Evolutionary conservation across 345 rosid species (phyloP).

Genomic region (Dimocarpus longan): DNA sequence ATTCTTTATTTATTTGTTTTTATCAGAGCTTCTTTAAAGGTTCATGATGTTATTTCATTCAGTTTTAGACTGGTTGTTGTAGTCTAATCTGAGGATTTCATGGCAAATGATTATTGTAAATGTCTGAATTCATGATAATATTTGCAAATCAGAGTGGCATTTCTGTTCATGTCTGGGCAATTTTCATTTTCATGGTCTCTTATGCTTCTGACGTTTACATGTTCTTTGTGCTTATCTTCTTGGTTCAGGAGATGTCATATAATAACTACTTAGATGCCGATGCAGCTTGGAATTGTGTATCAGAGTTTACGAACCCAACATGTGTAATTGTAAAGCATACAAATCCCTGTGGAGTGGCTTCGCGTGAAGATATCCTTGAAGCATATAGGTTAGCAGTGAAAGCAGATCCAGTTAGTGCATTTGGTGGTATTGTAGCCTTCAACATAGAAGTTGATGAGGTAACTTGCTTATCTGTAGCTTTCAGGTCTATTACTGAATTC

Average conservation of each 20-base stretch:
- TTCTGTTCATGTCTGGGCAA: not conserved
- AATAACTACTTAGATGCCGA: constrained; percentile 87
- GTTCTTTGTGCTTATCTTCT: constrained; percentile 17
- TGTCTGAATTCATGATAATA: not conserved
- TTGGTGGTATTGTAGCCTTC: constrained; percentile 95
- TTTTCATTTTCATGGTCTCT: not conserved
- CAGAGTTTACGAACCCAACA: constrained; percentile 77
- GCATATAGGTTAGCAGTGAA: constrained; percentile 86
- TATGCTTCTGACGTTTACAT: not conserved
- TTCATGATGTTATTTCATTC: not conserved
- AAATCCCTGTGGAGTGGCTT: constrained; percentile 96
- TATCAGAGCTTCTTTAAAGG: not conserved
- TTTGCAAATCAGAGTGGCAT: not conserved
- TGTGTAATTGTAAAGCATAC: constrained; percentile 92
- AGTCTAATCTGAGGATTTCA: not conserved
- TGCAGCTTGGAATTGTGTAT: constrained; percentile 96
- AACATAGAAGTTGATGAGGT: constrained; percentile 93
- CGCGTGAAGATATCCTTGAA: constrained; percentile 71
- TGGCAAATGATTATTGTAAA: not conserved
- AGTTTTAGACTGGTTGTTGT: not conserved
- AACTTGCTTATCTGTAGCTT: constrained; percentile 11
- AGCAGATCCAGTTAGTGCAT: constrained; percentile 93
- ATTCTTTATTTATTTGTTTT: not conserved
- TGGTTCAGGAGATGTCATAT: constrained; percentile 94
- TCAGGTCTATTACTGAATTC: not conserved